Base-by-base conservation (phyloP, 306 rosid species). In the Cucurbita ficifolia region DNA sequence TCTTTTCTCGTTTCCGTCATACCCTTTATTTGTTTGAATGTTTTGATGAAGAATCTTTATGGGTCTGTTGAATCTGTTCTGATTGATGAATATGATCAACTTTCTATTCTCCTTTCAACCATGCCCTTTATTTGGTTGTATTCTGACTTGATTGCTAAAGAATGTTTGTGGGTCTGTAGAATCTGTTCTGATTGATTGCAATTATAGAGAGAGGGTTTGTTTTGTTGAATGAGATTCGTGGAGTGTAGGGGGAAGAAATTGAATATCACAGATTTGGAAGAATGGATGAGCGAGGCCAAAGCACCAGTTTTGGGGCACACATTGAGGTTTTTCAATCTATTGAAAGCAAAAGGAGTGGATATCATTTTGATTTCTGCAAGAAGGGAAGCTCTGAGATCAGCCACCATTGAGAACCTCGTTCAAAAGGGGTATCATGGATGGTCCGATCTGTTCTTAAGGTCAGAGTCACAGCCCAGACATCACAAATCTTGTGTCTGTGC, bases 251-350 rank as follows among this genome's bases (percentile, higher is more conserved):
- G 91, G 6, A 83, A 81, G 77, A 82, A 81, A 52, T 38, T 83
- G 82, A 90, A 87, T 64, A 62, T 57, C 79, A 83, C 87, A 45
- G 42, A 78, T 43, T n/a, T 87, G 5, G 96, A 90, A 77, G 85
- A 81, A 7, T 90, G 92, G 89, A 84, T 84, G 81, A 33, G 77
- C 12, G 76, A 45, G 22, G 86, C 86, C 2, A 88, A 86, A 22
- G 96, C 93, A 55, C 80, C 89, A n/a, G 86, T 89, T 57, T 81
- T 90, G 57, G 79, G 79, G 0, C 77, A 86, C 79, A 80, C 93
- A 14, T 65, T 86, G 72, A 81, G 62, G 70, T 80, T 87, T 46
- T 87, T 81, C 84, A 86, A 86, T 83, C 76, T 83, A 36, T 74
- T 90, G 19, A 86, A 86, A 72, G 75, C 80, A 4, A 84, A 79